phyloP scores from a whole-genome alignment of 169 alveolate species.

The Babesia bigemina region DNA sequence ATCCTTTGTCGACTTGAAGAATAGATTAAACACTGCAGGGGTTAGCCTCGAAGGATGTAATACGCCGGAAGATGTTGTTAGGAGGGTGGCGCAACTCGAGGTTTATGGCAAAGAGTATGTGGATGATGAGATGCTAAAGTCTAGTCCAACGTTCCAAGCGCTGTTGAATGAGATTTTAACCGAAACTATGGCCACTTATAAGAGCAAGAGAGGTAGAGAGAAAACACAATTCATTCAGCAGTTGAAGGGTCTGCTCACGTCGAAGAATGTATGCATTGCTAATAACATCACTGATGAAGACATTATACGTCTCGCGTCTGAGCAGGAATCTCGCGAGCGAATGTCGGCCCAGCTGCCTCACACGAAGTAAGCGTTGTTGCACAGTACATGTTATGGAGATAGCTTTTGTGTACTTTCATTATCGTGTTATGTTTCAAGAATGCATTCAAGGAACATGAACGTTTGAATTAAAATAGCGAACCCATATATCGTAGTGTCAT shows the following conservation, averaged over 20 bases:
- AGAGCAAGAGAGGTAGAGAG: constrained; percentile 8
- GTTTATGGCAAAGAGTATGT: constrained; percentile 45
- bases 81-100: constrained; percentile 55
- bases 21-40: constrained; percentile 43
- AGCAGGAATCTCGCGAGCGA: constrained; percentile 13
- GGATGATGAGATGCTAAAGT: constrained; percentile 26
- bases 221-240: constrained; percentile 16
- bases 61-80: constrained; percentile 63
- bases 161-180: constrained; percentile 4
- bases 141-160: constrained; percentile 28
- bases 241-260: neutral
- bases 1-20: constrained; percentile 45
- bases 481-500: too few species aligned
- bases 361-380: constrained; percentile 29
- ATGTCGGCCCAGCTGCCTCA: constrained; percentile 37
- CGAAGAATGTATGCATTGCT: constrained; percentile 2
- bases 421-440: too few species aligned
- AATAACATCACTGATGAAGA: constrained; percentile 23
- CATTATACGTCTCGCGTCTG: constrained; percentile 26
- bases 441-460: too few species aligned
- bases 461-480: too few species aligned
- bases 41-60: constrained; percentile 58
- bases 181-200: neutral
- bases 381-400: too few species aligned
- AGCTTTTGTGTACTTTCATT: too few species aligned